These are phyloP conservation scores for Cornus controversa DNA, from an alignment of 148 eudicot species.

Conservation along the genomic window DNA sequence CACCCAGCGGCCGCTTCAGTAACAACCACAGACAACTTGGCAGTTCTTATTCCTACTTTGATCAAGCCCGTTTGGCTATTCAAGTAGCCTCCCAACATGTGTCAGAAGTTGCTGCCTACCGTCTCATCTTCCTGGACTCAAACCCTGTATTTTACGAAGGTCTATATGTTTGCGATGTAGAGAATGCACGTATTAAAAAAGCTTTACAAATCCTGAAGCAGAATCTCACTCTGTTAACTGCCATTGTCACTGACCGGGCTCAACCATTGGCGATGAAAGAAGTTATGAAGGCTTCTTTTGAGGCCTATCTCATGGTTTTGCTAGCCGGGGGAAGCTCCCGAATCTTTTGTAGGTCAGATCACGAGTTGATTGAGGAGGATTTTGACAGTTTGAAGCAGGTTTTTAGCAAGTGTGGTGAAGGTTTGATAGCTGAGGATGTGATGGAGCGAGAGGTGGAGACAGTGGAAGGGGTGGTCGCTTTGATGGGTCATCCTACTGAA, in stretches of 20 bases:
- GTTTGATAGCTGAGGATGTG: constrained; percentile 63
- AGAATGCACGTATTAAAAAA: constrained; percentile 55
- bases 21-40: constrained; percentile 38
- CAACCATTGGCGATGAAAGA: constrained; percentile 78
- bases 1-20: constrained; percentile 24
- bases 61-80: constrained; percentile 43
- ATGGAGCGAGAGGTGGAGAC: constrained; percentile 70
- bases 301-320: constrained; percentile 75
- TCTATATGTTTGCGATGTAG: constrained; percentile 49
- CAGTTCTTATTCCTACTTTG: constrained; percentile 53
- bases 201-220: constrained; percentile 69
- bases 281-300: constrained; percentile 81
- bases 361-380: constrained; percentile 66
- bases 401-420: constrained; percentile 59
- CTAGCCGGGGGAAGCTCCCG: constrained; percentile 84
- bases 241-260: constrained; percentile 65
- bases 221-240: constrained; percentile 66
- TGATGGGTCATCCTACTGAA: constrained; percentile 82
- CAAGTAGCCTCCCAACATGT: constrained; percentile 63
- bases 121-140: constrained; percentile 77
- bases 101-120: constrained; percentile 78
- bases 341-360: constrained; percentile 50
- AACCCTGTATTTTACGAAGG: constrained; percentile 67
- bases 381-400: constrained; percentile 62
- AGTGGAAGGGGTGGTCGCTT: constrained; percentile 70